These are phyloP conservation scores for Globisporangium viniferum DNA, from an alignment of 352 stramenopile genomes.

Conservation along the genomic window DNA sequence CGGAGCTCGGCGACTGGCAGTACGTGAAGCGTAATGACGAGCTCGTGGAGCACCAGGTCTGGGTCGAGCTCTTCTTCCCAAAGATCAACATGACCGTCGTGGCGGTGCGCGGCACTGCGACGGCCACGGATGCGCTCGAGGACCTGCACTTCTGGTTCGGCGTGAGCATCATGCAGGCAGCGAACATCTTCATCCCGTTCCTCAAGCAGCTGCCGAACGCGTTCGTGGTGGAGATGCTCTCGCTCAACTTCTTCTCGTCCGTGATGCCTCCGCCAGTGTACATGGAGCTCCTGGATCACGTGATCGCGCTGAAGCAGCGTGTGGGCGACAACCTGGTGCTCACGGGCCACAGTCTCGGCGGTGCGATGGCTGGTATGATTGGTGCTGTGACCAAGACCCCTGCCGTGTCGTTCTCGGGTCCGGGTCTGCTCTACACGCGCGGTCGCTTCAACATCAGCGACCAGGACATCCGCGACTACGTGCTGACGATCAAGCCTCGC, in stretches of 20 bases:
- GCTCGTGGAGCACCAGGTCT: slow-evolving; percentile 65
- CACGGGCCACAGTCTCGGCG: slow-evolving; percentile 81
- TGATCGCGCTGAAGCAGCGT: slow-evolving; percentile 47
- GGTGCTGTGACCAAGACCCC: slow-evolving; percentile 79
- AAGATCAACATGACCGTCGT: slow-evolving; percentile 85
- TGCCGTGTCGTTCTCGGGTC: slow-evolving; percentile 80
- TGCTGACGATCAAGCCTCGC: slow-evolving; percentile 81
- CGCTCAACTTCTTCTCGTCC: slow-evolving; percentile 61
- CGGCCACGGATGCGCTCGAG: slow-evolving; percentile 78
- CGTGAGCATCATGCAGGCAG: slow-evolving; percentile 84
- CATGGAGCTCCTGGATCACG: slow-evolving; percentile 63
- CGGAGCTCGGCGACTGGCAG: slow-evolving; percentile 68
- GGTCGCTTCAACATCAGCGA: slow-evolving; percentile 74
- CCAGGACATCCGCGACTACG: slow-evolving; percentile 76
- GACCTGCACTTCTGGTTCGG: slow-evolving; percentile 88
- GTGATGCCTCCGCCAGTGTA: slow-evolving; percentile 84
- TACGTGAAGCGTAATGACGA: slow-evolving; percentile 75
- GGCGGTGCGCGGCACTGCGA: slow-evolving; percentile 77
- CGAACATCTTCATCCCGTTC: slow-evolving; percentile 84
- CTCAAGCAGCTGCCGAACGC: slow-evolving; percentile 74
- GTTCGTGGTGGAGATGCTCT: slow-evolving; percentile 84
- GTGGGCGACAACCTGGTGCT: slow-evolving; percentile 76
- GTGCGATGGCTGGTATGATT: slow-evolving; percentile 82
- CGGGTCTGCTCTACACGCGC: slow-evolving; percentile 73
- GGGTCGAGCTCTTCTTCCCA: slow-evolving; percentile 82